Evolutionary conservation across 2,329 filamentous ascomycete genomes (phyloP).

Genomic region (Phaeomoniella chlamydospora): DNA sequence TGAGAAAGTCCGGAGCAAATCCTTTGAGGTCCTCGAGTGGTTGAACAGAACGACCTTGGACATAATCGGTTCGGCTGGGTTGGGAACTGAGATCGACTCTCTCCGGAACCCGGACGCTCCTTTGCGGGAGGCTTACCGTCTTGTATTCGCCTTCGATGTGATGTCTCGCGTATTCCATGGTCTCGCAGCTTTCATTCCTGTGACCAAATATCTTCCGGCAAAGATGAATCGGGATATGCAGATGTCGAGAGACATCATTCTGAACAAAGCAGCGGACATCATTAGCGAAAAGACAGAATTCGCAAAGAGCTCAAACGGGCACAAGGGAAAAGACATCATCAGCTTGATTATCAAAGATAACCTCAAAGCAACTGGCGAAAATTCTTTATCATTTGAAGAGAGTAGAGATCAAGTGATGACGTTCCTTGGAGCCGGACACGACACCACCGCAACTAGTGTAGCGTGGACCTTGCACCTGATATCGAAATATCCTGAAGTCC

Average conservation of each 20-base stretch:
- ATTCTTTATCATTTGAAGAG: constrained; percentile 21
- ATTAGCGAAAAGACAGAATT: constrained; percentile 20
- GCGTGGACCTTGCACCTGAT: constrained; percentile 29
- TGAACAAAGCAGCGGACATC: constrained; percentile 19
- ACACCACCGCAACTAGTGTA: constrained; percentile 29
- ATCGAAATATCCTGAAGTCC: constrained; percentile 22
- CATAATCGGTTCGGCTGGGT: constrained; percentile 27
- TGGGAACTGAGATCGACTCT: constrained; percentile 26
- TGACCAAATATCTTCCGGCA: constrained; percentile 21
- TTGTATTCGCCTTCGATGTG: constrained; percentile 27
- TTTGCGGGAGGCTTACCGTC: constrained; percentile 24
- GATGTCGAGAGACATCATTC: constrained; percentile 19
- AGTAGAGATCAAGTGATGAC: constrained; percentile 24
- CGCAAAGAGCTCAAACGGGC: constrained; percentile 14
- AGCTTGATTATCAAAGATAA: constrained; percentile 26
- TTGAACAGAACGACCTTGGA: constrained; percentile 29
- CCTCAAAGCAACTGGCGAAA: constrained; percentile 20
- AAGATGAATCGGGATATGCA: constrained; percentile 25
- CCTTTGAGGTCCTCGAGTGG: constrained; percentile 25
- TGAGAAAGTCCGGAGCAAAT: constrained; percentile 14
- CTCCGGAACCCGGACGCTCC: constrained; percentile 21
- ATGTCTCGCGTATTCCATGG: constrained; percentile 22
- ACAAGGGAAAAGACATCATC: constrained; percentile 22
- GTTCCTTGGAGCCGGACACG: constrained; percentile 27
- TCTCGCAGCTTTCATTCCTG: constrained; percentile 26